These are phyloP conservation scores for Fonsecaea monophora DNA, from an alignment of 2,329 filamentous ascomycete species.

Conservation along the genomic window DNA sequence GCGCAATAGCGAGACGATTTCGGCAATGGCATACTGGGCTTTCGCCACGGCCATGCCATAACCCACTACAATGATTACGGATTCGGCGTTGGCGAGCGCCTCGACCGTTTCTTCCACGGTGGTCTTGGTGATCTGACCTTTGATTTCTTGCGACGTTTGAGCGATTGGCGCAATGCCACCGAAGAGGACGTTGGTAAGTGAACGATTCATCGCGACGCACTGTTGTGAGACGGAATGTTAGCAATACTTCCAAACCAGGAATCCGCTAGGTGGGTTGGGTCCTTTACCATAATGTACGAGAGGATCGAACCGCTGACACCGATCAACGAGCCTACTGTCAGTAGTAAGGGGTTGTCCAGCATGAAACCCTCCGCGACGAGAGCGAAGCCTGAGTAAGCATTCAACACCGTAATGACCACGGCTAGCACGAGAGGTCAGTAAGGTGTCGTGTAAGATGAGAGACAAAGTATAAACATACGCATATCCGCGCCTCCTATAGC, in stretches of 20 bases:
- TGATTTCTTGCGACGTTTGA: slow-evolving; percentile 70
- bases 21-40: slow-evolving; percentile 87
- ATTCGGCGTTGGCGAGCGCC: slow-evolving; percentile 75
- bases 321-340: slow-evolving; percentile 83
- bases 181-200: slow-evolving; percentile 86
- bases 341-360: slow-evolving; percentile 84
- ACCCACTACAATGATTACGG: slow-evolving; percentile 84
- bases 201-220: slow-evolving; percentile 90
- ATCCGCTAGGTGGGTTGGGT: not conserved
- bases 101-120: slow-evolving; percentile 82
- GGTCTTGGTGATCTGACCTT: slow-evolving; percentile 79
- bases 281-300: slow-evolving; percentile 71
- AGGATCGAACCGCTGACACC: slow-evolving; percentile 88
- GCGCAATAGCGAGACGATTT: slow-evolving; percentile 78
- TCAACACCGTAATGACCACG: slow-evolving; percentile 87
- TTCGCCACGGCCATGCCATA: slow-evolving; percentile 96
- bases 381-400: slow-evolving; percentile 89
- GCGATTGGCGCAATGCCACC: slow-evolving; percentile 75
- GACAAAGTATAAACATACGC: slow-evolving; percentile 57
- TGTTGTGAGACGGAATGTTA: not conserved
- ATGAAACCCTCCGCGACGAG: slow-evolving; percentile 91
- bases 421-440: slow-evolving; percentile 50
- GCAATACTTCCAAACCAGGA: not conserved
- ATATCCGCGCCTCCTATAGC: slow-evolving; percentile 94
- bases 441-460: not conserved